Base-by-base conservation (phyloP, 768 basidiomycete genomes). In the Boletus reticulatus region DNA sequence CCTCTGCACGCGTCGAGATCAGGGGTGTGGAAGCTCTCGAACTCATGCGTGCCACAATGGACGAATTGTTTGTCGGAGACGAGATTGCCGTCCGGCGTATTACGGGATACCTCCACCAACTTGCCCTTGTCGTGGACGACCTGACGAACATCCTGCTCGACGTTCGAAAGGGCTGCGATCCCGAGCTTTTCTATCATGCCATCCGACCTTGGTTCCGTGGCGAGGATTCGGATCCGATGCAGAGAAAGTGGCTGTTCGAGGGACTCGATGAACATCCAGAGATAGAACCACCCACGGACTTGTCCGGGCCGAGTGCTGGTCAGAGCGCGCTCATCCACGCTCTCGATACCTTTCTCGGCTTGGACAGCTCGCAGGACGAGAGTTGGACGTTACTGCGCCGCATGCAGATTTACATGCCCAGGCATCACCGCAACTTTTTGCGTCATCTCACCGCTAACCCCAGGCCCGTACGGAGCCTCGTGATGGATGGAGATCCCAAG, bases 121-220 rank as follows among this genome's bases (percentile, higher is more conserved):
- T 97, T 48, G 79, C 84, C 0, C 60, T 45, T 4, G 82, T 91
- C 60, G 87, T 95, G 55, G 76, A 83, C 43, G 82, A 84, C 8
- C 76, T 97, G 19, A 76, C 77, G 10, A 62, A 53, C 11, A 76
- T 92, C 57, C 76, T 97, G 34, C 74, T 85, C 37, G 72, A 73
- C 39, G 84, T 95, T 27, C 81, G 84, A 51, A 75, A 84, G 16
- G 85, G 83, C 12, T 89, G 93, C 67, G 82, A 85, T 43, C 92
- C 93, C 0, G 76, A 80, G 2, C 75, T 80, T 17, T 94, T 90
- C 59, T 93, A 90, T 68, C 78, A 83, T 61, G 70, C 76, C 34
- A 80, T 94, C 55, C 74, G 92, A 32, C 92, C 91, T 0, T 94
- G 92, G 92, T 86, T 93, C 70, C 79, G 82, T 27, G 92, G 91